Conservation (phyloP, 2,329 filamentous ascomycete species). For the Exophiala spinifera region DNA sequence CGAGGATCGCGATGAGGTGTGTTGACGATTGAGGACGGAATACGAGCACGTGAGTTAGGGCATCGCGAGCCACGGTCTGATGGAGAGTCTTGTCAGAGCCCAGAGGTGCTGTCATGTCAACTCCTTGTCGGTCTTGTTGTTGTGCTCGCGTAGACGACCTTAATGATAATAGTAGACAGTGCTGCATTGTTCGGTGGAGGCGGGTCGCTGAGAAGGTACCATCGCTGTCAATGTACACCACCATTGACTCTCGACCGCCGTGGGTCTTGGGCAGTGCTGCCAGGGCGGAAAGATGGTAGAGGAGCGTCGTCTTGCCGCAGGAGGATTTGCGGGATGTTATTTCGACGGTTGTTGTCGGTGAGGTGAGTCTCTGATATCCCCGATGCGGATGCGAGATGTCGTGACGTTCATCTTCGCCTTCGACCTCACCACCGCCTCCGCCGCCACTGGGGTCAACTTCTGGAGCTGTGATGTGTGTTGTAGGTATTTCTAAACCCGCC, state of each 20-base stretch:
- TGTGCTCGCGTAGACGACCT: too few relatives aligned
- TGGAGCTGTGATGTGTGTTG: not conserved
- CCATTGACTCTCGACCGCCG: constrained; percentile 47
- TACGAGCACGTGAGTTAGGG: constrained; percentile 57
- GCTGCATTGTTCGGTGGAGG: constrained; percentile 38
- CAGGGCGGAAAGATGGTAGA: constrained; percentile 54
- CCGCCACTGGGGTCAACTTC: not conserved
- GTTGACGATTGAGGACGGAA: constrained; percentile 54
- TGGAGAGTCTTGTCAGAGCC: not conserved
- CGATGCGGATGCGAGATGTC: too few relatives aligned
- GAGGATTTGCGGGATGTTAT: constrained; percentile 51
- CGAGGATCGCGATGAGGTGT: constrained; percentile 50
- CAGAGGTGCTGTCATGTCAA: too few relatives aligned
- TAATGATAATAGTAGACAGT: too few relatives aligned
- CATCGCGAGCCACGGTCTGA: constrained; percentile 3
- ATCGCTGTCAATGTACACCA: constrained; percentile 57
- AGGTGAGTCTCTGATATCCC: too few relatives aligned
- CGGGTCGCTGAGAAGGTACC: constrained; percentile 51
- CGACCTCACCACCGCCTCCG: not conserved
- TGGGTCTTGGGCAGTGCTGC: constrained; percentile 48
- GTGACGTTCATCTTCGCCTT: not conserved
- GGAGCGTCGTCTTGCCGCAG: constrained; percentile 57
- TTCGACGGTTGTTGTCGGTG: constrained; percentile 46
- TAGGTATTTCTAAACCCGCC: constrained; percentile 13
- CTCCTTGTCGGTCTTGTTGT: too few relatives aligned